Conservation (phyloP, 805 yeast species). For the Zygosaccharomyces gambellarensis region DNA sequence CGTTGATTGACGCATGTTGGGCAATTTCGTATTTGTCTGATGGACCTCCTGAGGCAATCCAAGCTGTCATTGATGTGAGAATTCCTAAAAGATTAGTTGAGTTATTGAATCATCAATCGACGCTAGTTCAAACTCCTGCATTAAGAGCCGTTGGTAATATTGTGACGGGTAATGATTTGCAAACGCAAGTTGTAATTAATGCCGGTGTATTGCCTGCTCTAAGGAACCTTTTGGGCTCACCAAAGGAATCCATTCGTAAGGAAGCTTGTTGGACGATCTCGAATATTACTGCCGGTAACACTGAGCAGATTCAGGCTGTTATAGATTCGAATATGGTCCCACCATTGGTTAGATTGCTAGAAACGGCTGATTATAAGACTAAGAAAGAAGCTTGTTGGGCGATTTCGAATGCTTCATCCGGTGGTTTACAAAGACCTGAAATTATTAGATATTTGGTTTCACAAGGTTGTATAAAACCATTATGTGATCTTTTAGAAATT, state of each 20-base stretch:
- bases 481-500: conserved; percentile 83
- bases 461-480: conserved; percentile 96
- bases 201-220: conserved; percentile 87
- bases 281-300: conserved; percentile 95
- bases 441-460: conserved; percentile 87
- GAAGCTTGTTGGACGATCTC: conserved; percentile 99
- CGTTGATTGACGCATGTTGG: conserved; percentile 97
- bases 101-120: conserved; percentile 75
- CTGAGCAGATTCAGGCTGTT: conserved; percentile 94
- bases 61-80: conserved; percentile 94
- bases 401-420: conserved; percentile 93
- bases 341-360: conserved; percentile 73
- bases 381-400: conserved; percentile 99
- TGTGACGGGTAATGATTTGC: conserved; percentile 93
- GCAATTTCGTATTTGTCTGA: conserved; percentile 93
- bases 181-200: conserved; percentile 92
- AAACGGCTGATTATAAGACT: conserved; percentile 88
- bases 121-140: conserved; percentile 93
- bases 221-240: conserved; percentile 69
- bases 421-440: conserved; percentile 87
- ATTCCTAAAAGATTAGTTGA: conserved; percentile 93
- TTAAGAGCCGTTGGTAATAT: conserved; percentile 96
- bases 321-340: conserved; percentile 93
- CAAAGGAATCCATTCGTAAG: conserved; percentile 88
- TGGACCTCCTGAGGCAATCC: conserved; percentile 89